A percentile compares a stretch with the other conserved stretches of the same genome.
Evolutionary conservation across 148 eudicot species (phyloP).

Genomic region (Spergularia bocconei): DNA sequence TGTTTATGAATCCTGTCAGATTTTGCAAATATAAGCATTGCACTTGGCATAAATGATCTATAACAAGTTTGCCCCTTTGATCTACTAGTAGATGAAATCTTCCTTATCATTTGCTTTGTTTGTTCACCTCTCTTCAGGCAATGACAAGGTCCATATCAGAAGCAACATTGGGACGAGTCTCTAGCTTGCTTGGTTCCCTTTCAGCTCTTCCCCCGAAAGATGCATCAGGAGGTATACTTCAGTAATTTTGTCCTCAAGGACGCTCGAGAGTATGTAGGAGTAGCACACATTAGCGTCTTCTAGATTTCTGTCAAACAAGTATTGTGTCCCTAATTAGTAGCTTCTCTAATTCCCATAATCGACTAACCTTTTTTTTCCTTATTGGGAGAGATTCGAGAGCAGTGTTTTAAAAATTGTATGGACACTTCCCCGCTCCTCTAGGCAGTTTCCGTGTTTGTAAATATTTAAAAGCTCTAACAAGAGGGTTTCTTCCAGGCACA

Average conservation of each 20-base stretch:
- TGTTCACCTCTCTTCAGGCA: constrained; percentile 32
- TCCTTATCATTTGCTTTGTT: neutral
- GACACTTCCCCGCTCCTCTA: neutral
- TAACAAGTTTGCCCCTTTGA: neutral
- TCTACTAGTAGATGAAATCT: neutral
- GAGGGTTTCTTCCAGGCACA: constrained; percentile 39
- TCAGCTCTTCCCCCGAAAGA: constrained; percentile 55
- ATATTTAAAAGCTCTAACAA: neutral
- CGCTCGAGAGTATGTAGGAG: neutral
- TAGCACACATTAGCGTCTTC: neutral
- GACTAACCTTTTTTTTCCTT: neutral
- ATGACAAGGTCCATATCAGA: constrained; percentile 72
- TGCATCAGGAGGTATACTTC: constrained; percentile 45
- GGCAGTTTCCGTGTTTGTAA: neutral
- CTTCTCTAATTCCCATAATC: neutral
- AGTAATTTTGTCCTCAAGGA: neutral
- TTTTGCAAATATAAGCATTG: neutral
- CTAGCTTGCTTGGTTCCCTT: constrained; percentile 67
- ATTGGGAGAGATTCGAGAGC: neutral
- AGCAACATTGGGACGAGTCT: constrained; percentile 62
- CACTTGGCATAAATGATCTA: neutral
- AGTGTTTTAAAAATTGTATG: neutral
- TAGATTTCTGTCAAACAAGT: neutral
- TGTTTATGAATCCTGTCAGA: neutral
- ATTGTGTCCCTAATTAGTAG: neutral